phyloP scores from a whole-genome alignment of 2,329 filamentous ascomycete species.

The Penicillium italicum region DNA sequence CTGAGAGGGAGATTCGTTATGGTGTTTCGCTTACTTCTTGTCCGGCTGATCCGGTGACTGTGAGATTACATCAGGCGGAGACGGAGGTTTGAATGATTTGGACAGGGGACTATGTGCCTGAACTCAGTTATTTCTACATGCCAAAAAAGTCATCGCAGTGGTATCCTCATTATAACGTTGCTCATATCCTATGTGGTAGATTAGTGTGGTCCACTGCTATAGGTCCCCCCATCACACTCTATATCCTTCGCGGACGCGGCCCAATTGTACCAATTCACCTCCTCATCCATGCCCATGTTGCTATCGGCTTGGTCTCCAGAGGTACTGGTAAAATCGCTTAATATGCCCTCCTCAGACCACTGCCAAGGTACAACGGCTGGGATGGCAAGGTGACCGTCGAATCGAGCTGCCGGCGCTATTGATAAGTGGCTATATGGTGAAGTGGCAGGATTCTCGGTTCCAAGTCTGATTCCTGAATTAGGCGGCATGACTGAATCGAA shows the following conservation, averaged over 20 bases:
- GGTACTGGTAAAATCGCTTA: background rate
- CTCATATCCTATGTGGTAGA: background rate
- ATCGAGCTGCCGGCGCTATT: background rate
- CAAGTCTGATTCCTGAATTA: background rate
- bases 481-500: background rate
- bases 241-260: constrained; percentile 35
- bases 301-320: background rate
- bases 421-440: background rate
- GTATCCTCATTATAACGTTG: background rate
- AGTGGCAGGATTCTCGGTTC: background rate
- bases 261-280: constrained; percentile 42
- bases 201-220: background rate
- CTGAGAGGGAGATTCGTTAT: background rate
- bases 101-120: background rate
- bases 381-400: background rate
- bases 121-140: too few relatives aligned
- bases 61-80: background rate
- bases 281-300: constrained; percentile 30
- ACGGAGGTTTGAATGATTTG: background rate
- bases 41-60: background rate
- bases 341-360: constrained; percentile 19
- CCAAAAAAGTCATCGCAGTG: too few relatives aligned
- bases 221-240: constrained; percentile 4
- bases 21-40: background rate
- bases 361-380: constrained; percentile 8